Conservation (phyloP, 1,284 basidiomycete genomes). For the Leucoagaricus sp. region DNA sequence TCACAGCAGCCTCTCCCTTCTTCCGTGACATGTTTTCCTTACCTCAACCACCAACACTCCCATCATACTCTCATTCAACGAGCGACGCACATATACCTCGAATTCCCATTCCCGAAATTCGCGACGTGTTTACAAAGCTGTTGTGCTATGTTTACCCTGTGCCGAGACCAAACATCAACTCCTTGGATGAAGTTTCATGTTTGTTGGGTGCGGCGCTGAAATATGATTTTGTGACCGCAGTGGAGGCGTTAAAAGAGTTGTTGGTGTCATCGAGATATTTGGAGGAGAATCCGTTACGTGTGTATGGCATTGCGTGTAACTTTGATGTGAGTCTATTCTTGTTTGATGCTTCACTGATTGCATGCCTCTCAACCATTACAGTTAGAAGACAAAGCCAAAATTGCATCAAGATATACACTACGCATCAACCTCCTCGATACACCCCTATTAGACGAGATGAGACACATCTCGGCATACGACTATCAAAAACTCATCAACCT, state of each 20-base stretch:
- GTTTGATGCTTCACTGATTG: neutral
- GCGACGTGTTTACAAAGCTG: conserved; percentile 45
- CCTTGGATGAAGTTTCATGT: conserved; percentile 53
- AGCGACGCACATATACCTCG: conserved; percentile 35
- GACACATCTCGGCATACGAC: conserved; percentile 62
- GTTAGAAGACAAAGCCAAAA: conserved; percentile 54
- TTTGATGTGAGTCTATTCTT: too few species aligned
- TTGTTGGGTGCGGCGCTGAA: conserved; percentile 61
- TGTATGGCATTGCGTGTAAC: conserved; percentile 69
- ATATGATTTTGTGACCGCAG: conserved; percentile 57
- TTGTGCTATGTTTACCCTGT: conserved; percentile 59
- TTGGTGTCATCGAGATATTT: conserved; percentile 56
- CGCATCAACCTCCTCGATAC: conserved; percentile 50
- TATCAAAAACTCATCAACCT: conserved; percentile 66
- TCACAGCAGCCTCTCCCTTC: conserved; percentile 64
- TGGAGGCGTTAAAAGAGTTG: conserved; percentile 47
- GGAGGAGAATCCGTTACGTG: conserved; percentile 49
- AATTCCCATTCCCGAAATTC: conserved; percentile 57
- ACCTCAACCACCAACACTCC: conserved; percentile 46
- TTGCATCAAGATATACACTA: conserved; percentile 61
- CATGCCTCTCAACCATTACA: neutral
- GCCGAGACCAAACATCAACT: conserved; percentile 43
- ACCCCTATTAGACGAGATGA: conserved; percentile 59
- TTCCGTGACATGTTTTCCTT: conserved; percentile 70
- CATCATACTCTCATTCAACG: neutral